A percentile compares a stretch with the other conserved stretches of the same genome.
Evolutionary conservation across 495 filamentous ascomycete genomes (phyloP).

Genomic region (Glutinoglossum americanum): DNA sequence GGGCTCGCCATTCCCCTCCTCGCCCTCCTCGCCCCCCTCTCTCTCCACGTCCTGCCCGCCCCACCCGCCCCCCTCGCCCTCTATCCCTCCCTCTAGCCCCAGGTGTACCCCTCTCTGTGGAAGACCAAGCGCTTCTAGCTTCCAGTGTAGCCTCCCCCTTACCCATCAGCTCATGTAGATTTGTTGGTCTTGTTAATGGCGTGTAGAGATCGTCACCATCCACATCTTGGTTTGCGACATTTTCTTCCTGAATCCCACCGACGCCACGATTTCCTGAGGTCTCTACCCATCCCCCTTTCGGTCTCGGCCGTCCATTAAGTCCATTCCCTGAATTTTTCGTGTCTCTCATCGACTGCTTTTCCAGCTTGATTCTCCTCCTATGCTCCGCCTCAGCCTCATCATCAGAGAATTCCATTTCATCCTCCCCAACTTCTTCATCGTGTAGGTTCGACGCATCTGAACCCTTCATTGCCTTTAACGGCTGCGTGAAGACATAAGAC

Average conservation of each 20-base stretch:
- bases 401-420: slow-evolving; percentile 86
- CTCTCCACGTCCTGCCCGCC: neutral
- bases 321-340: neutral
- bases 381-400: slow-evolving; percentile 81
- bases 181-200: slow-evolving; percentile 41
- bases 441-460: slow-evolving; percentile 85
- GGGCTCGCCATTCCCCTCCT: neutral
- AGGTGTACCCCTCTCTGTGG: neutral
- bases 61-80: neutral
- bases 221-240: slow-evolving; percentile 21
- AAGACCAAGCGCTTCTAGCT: slow-evolving; percentile 6
- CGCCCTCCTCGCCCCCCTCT: neutral
- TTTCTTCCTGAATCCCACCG: neutral
- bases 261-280: neutral
- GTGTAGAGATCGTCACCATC: slow-evolving; percentile 39
- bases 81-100: neutral
- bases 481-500: slow-evolving; percentile 63
- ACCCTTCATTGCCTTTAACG: slow-evolving; percentile 52
- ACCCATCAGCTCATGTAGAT: slow-evolving; percentile 32
- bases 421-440: slow-evolving; percentile 73
- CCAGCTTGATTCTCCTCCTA: slow-evolving; percentile 37
- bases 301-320: slow-evolving; percentile 7
- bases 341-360: slow-evolving; percentile 23
- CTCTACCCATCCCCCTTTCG: neutral
- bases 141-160: slow-evolving; percentile 27